Evolutionary conservation across 2,329 filamentous ascomycete genomes (phyloP).

Genomic region (Penicillium sp.): DNA sequence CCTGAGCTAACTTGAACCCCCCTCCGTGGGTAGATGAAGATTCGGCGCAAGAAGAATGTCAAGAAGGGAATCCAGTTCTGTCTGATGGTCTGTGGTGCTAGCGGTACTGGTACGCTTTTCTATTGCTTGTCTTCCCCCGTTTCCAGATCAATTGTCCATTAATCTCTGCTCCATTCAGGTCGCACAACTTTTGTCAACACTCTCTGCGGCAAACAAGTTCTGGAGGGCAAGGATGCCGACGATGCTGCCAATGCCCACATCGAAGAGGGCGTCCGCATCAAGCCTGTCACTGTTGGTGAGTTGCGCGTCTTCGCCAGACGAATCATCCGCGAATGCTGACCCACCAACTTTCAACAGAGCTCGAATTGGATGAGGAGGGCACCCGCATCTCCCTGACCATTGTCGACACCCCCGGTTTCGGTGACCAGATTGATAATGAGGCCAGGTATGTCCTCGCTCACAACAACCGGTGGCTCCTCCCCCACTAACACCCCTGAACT

Average conservation of each 20-base stretch:
- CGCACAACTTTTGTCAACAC: conserved; percentile 99
- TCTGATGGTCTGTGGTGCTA: conserved; percentile 99
- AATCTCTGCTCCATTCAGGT: conserved; percentile 50
- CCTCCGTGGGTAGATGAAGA: conserved; percentile 66
- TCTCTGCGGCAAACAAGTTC: conserved; percentile 89
- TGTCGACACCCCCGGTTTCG: conserved; percentile 96
- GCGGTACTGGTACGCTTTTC: conserved; percentile 72
- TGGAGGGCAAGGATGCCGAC: conserved; percentile 86
- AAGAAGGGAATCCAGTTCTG: conserved; percentile 99
- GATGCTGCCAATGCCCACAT: conserved; percentile 83
- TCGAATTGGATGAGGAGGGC: conserved; percentile 96
- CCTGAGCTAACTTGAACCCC: conserved; percentile 20
- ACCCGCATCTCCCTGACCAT: conserved; percentile 97
- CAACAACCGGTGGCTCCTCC: neutral
- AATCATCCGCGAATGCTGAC: conserved; percentile 27
- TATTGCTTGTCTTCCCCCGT: conserved; percentile 1
- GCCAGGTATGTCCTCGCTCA: conserved; percentile 63
- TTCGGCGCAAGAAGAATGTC: conserved; percentile 99
- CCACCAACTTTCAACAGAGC: conserved; percentile 53
- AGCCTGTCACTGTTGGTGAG: conserved; percentile 94
- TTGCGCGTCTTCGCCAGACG: conserved; percentile 18
- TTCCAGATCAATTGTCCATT: conserved; percentile 16
- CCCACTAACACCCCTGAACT: conserved; percentile 25
- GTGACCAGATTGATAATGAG: conserved; percentile 99
- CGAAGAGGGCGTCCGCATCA: conserved; percentile 97